These are phyloP conservation scores for Bipolaris cookei DNA, from an alignment of 2,329 filamentous ascomycete genomes.

Conservation along the genomic window DNA sequence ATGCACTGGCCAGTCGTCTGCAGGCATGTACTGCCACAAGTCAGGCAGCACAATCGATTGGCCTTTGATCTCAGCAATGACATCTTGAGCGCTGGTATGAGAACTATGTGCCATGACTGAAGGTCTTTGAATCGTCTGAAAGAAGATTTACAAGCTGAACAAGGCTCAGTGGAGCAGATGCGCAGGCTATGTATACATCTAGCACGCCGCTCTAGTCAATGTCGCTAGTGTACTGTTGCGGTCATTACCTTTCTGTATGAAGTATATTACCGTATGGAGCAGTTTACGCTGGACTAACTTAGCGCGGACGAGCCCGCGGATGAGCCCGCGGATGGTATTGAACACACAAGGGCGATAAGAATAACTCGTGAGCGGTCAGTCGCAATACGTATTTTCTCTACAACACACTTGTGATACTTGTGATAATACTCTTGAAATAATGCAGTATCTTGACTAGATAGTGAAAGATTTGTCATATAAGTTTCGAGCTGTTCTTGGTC, in stretches of 20 bases:
- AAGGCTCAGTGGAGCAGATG: not conserved
- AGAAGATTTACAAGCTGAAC: not conserved
- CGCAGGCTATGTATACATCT: not conserved
- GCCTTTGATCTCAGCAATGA: not conserved
- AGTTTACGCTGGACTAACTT: not conserved
- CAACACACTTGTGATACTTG: not conserved
- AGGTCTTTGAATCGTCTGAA: not conserved
- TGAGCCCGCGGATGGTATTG: not conserved
- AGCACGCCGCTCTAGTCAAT: not conserved
- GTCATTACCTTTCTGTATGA: not conserved
- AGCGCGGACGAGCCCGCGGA: not conserved
- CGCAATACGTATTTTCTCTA: not conserved
- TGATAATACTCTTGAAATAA: not conserved
- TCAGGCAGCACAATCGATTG: not conserved
- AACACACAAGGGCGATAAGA: not conserved
- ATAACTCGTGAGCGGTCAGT: not conserved
- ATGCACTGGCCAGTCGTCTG: not conserved
- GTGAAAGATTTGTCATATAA: not conserved
- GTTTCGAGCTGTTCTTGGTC: not conserved
- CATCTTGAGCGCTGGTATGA: not conserved
- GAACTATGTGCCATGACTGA: not conserved
- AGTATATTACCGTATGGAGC: not conserved
- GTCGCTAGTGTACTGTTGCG: not conserved
- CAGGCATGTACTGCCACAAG: not conserved
- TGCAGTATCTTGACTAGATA: not conserved